Percentiles rank a stretch among this genome's conserved stretches.
These are phyloP conservation scores for Gossypium turneri DNA, from an alignment of 345 rosid species.

Conservation along the genomic window DNA sequence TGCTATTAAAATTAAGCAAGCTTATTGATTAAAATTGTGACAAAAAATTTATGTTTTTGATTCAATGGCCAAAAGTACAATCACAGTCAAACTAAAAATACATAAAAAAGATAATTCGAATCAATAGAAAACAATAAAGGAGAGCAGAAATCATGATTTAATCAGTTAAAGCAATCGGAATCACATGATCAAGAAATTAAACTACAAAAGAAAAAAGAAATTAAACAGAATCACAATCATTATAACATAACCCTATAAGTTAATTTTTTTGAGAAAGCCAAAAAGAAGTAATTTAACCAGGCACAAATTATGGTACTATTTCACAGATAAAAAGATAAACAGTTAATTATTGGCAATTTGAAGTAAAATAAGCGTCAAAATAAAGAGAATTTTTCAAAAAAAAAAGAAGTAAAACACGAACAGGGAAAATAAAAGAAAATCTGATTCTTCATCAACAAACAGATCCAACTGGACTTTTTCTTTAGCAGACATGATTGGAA, in stretches of 20 bases:
- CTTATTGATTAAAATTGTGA: not conserved
- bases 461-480: no score
- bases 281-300: not conserved
- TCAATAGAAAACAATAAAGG: not conserved
- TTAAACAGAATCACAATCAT: not conserved
- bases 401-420: not conserved
- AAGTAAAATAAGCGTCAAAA: not conserved
- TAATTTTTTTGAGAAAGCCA: not conserved
- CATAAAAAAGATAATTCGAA: not conserved
- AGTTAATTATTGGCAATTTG: not conserved
- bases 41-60: not conserved
- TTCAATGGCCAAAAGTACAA: not conserved
- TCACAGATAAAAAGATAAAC: not conserved
- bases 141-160: not conserved
- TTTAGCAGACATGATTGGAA: no score
- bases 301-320: not conserved
- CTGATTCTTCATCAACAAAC: not conserved
- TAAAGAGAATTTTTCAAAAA: not conserved
- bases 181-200: not conserved
- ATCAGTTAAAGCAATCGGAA: not conserved
- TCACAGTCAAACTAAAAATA: not conserved
- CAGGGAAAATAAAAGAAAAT: not conserved
- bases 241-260: not conserved
- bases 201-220: not conserved
- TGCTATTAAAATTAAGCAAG: not conserved